phyloP scores from a whole-genome alignment of 106 monocot species.

The Alisma plantagoaquatica region DNA sequence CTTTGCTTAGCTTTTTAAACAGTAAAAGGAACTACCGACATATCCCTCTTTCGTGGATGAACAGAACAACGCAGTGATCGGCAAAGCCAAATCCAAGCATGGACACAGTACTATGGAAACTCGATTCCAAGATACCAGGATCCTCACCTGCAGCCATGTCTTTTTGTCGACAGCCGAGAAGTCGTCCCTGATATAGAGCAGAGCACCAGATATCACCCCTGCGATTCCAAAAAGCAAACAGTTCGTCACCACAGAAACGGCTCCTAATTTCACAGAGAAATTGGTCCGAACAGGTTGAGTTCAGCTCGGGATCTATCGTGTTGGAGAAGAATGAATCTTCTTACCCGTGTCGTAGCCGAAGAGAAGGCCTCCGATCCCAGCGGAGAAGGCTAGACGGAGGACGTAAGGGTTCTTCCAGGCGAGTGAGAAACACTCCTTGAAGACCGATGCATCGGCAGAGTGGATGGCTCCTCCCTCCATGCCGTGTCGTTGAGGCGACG shows the following conservation, averaged over 20 bases:
- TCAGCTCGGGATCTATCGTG: too few relatives aligned
- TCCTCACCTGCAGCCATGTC: slow-evolving; percentile 65
- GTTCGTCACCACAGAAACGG: too few relatives aligned
- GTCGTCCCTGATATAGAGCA: slow-evolving; percentile 82
- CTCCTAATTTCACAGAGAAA: too few relatives aligned
- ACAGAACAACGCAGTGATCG: too few relatives aligned
- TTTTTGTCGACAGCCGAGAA: slow-evolving; percentile 55
- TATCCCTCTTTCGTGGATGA: too few relatives aligned
- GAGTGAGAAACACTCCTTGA: slow-evolving; percentile 64
- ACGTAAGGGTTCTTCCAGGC: slow-evolving; percentile 72
- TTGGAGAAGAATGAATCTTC: too few relatives aligned
- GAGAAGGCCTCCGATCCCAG: slow-evolving; percentile 82
- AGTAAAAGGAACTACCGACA: neutral
- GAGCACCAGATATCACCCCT: slow-evolving; percentile 86
- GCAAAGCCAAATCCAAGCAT: too few relatives aligned
- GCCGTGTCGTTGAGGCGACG: too few relatives aligned
- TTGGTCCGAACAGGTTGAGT: too few relatives aligned
- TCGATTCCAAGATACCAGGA: neutral
- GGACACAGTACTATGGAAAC: neutral
- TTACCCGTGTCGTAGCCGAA: slow-evolving; percentile 91
- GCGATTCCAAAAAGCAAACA: too few relatives aligned
- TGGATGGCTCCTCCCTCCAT: slow-evolving; percentile 54
- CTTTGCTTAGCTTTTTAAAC: neutral
- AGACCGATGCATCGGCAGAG: slow-evolving; percentile 36
- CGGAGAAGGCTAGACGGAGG: slow-evolving; percentile 72